Evolutionary conservation across 2,329 filamentous ascomycete species (phyloP), one percentile per base, ranked within the genome.

Genomic region (Penicillium digitatum): DNA sequence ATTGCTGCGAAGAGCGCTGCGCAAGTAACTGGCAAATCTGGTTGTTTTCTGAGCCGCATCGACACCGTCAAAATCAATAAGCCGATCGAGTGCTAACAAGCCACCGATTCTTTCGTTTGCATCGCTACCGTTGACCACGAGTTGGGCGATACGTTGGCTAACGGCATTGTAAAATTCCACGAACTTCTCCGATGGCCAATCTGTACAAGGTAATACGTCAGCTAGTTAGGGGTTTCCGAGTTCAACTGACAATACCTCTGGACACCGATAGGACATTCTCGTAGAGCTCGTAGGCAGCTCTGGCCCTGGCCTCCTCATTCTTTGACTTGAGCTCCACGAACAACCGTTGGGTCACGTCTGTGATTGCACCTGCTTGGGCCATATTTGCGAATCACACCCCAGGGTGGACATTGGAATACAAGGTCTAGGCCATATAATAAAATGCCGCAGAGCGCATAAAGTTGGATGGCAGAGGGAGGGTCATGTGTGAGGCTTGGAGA

Each of bases 1-100:
- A 71, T 92, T 95, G 59, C 93, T 93, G 66, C 92, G 85, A 64
- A 99, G 81, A 37, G 96, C 88, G 45, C 85, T 88, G 64, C 92
- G 89, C 56, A 99, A 83, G 67, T 93, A 95, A 61, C 90, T 90
- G 43, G 90, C 90, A 70, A 97, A 99, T 52, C 94, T 86, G 29
- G 93, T 95, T 56, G 94, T 96, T 75, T 97, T 97, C 67, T 90
- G 86, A 34, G 90, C 90, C 24, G 89, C 85, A 76, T 99, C 95
- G 65, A 96, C 90, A 56, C 92, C 93, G 66, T 96, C 93, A 71
- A 97, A 96, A 72, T 96, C 92, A 73, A 97, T 93, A 52, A 99
- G 84, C 54, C 88, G 87, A 72, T 96, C 93, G 58, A 99, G 84
- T 56, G 93, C 93, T 66, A 94, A 87, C 59, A 99, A 88, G 49